Conservation (phyloP, 148 eudicot genomes). For the Rhododendron ovatum region DNA sequence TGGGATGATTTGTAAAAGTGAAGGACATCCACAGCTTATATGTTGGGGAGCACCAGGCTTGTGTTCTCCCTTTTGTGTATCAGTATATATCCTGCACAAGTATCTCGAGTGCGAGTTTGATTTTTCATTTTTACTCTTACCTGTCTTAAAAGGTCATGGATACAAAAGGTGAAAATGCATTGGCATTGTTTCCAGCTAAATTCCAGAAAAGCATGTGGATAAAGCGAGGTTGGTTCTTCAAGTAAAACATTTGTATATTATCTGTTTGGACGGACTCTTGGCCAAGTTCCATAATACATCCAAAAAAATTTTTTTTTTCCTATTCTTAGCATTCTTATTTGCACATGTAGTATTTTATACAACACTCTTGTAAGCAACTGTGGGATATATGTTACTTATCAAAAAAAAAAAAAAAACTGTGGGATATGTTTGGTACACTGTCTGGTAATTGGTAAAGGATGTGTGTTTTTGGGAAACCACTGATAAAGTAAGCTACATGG, state of each 20-base stretch:
- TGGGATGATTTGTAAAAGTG: neutral
- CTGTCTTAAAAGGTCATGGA: slow-evolving; percentile 59
- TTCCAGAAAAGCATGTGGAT: slow-evolving; percentile 98
- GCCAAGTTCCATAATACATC: neutral
- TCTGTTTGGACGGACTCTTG: neutral
- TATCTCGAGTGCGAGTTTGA: neutral
- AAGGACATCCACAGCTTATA: neutral
- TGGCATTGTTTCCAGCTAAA: slow-evolving; percentile 88
- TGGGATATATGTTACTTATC: too few relatives aligned
- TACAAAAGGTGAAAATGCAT: slow-evolving; percentile 51
- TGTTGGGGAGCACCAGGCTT: neutral
- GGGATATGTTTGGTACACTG: neutral
- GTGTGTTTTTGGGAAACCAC: neutral
- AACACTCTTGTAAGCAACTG: neutral
- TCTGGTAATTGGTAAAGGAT: neutral
- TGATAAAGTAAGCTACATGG: neutral
- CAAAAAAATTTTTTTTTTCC: neutral
- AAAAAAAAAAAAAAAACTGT: too few relatives aligned
- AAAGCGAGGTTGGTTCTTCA: slow-evolving; percentile 51
- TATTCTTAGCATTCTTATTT: neutral
- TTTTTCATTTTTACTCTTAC: neutral
- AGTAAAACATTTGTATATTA: neutral
- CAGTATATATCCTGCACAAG: neutral
- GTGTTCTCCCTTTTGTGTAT: neutral
- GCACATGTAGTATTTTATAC: neutral